Evolutionary conservation across 2,329 filamentous ascomycete genomes (phyloP).

Genomic region (Colletotrichum cuscutae): DNA sequence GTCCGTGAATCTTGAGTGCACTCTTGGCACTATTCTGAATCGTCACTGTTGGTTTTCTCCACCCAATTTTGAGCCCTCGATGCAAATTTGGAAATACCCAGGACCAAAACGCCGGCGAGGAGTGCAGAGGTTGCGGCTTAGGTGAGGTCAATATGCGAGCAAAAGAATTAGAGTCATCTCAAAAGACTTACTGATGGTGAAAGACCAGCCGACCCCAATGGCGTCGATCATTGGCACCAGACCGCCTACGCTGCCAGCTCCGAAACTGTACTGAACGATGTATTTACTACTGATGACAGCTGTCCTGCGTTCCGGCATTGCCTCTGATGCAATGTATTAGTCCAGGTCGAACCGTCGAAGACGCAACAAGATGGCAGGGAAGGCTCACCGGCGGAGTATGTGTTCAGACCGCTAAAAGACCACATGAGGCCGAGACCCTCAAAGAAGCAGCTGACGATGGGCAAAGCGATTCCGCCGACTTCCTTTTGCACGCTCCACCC

Average conservation of each 20-base stretch:
- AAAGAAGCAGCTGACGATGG: slow-evolving; percentile 45
- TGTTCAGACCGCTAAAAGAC: slow-evolving; percentile 51
- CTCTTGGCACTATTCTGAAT: neutral
- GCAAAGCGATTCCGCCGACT: slow-evolving; percentile 45
- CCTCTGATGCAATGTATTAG: slow-evolving; percentile 22
- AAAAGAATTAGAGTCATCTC: rapidly evolving
- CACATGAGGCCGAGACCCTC: slow-evolving; percentile 48
- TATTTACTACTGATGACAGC: slow-evolving; percentile 37
- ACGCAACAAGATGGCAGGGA: neutral
- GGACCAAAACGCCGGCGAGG: slow-evolving; percentile 6
- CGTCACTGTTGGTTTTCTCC: slow-evolving; percentile 17
- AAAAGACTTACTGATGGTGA: slow-evolving; percentile 48
- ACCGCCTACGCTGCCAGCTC: slow-evolving; percentile 57
- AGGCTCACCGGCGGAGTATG: slow-evolving; percentile 48
- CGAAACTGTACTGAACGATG: slow-evolving; percentile 35
- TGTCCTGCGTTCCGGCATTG: slow-evolving; percentile 29
- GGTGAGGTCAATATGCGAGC: neutral
- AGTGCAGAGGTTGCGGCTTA: slow-evolving; percentile 21
- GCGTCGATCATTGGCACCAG: slow-evolving; percentile 62
- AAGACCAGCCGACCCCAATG: slow-evolving; percentile 63
- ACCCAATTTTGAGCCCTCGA: slow-evolving; percentile 25
- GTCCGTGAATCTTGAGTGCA: too few species aligned
- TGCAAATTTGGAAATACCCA: slow-evolving; percentile 27
- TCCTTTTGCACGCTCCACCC: slow-evolving; percentile 63
- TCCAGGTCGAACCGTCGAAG: neutral